Percentiles rank a stretch among this genome's conserved stretches.
These are phyloP conservation scores for Stephania cephalantha DNA, from an alignment of 164 flowering plant genomes.

Conservation along the genomic window DNA sequence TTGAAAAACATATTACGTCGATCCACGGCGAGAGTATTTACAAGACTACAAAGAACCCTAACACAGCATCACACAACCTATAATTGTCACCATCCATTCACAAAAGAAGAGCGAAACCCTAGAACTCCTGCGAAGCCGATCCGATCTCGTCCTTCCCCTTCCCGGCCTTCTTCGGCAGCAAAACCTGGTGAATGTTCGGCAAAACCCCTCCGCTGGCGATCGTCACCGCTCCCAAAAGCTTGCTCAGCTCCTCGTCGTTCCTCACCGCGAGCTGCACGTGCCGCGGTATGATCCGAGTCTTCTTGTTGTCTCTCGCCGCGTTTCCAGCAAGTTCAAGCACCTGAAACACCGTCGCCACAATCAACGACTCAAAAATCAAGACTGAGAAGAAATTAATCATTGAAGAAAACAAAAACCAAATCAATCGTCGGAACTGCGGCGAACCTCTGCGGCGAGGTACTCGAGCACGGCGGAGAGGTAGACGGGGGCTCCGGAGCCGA, in stretches of 20 bases:
- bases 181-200: conserved; percentile 46
- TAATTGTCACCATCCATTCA: too few relatives aligned
- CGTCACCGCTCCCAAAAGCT: conserved; percentile 55
- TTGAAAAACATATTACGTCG: too few relatives aligned
- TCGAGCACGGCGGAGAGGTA: conserved; percentile 43
- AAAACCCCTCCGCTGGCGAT: conserved; percentile 55
- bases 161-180: conserved; percentile 51
- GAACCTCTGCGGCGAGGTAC: conserved; percentile 49
- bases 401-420: too few relatives aligned
- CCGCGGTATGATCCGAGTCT: conserved; percentile 62
- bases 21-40: neutral
- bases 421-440: conserved; percentile 1
- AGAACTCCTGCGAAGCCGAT: conserved; percentile 59
- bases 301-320: conserved; percentile 70
- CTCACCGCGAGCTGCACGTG: conserved; percentile 70
- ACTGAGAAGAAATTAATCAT: neutral
- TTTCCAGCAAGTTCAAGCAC: conserved; percentile 67
- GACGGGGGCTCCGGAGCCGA: conserved; percentile 39
- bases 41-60: too few relatives aligned
- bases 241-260: conserved; percentile 47
- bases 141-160: conserved; percentile 51
- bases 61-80: too few relatives aligned
- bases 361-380: neutral
- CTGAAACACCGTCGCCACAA: conserved; percentile 19
- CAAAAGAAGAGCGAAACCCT: conserved; percentile 14